A percentile compares a stretch with the other conserved stretches of the same genome.
These are phyloP conservation scores for Coprinellus aureogranulatus DNA, from an alignment of 768 basidiomycete genomes.

Conservation along the genomic window DNA sequence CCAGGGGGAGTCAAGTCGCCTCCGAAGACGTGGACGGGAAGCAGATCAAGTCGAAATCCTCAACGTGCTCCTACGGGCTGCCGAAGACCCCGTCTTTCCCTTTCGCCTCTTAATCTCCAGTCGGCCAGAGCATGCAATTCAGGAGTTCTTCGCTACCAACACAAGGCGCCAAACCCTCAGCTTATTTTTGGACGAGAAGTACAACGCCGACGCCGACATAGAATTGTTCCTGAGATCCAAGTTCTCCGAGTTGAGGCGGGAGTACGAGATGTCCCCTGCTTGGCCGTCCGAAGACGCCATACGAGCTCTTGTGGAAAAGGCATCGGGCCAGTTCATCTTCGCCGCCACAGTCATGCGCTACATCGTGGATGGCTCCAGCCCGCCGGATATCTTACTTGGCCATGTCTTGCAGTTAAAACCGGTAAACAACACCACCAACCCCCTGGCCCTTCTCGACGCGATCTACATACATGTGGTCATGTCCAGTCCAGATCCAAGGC, in stretches of 20 bases:
- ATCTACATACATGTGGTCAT: no score
- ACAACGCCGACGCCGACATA: neutral
- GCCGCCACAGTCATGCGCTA: conserved; percentile 12
- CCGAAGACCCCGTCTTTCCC: neutral
- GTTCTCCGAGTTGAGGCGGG: neutral
- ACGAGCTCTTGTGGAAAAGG: neutral
- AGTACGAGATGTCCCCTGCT: neutral
- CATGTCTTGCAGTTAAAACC: neutral
- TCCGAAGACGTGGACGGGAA: neutral
- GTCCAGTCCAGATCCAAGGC: no score
- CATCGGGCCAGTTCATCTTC: conserved; percentile 18
- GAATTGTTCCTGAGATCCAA: neutral
- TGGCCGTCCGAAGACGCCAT: neutral
- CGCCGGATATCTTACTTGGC: conserved; percentile 9
- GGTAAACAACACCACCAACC: neutral
- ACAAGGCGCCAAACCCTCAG: neutral
- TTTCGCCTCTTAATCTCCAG: conserved; percentile 3
- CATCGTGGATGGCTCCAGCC: conserved; percentile 5
- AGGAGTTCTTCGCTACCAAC: neutral
- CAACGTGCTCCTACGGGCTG: neutral
- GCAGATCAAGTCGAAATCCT: neutral
- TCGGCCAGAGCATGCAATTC: conserved; percentile 3
- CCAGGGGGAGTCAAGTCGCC: neutral
- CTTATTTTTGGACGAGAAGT: conserved; percentile 1
- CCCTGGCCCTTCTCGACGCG: no score